Evolutionary conservation across 139 green algal genomes (phyloP).

Genomic region (Micractinium sp.): DNA sequence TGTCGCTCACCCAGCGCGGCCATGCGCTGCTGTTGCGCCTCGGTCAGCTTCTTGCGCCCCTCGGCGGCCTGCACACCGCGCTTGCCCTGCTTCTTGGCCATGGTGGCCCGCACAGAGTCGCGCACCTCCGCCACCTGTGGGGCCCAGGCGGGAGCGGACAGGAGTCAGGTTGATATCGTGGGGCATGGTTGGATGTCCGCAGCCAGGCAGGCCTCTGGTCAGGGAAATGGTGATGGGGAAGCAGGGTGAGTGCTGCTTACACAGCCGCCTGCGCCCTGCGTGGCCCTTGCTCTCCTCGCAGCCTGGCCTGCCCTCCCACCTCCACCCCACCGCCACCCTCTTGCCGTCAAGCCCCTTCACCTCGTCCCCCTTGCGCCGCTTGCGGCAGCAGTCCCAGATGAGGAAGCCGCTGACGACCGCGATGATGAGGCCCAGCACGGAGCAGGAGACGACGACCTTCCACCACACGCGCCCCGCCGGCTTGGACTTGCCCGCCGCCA

Average conservation of each 20-base stretch:
- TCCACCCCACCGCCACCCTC: background rate
- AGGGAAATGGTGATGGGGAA: background rate
- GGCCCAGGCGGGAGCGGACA: background rate
- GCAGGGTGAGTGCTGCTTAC: too few relatives aligned
- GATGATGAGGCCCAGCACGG: background rate
- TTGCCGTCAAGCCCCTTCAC: background rate
- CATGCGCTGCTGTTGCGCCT: background rate
- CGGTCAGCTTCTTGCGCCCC: background rate
- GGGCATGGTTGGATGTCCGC: background rate
- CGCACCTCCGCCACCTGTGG: background rate
- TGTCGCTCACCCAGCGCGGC: background rate
- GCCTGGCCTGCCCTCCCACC: background rate
- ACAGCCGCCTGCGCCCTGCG: too few relatives aligned
- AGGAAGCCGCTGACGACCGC: background rate
- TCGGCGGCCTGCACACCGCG: background rate
- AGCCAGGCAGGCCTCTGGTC: background rate
- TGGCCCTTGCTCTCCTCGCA: too few relatives aligned
- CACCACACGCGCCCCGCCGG: background rate
- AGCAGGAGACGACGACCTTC: background rate
- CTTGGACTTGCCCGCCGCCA: background rate
- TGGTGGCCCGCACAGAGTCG: background rate
- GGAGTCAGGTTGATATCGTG: background rate
- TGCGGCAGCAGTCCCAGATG: background rate
- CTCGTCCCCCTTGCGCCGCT: background rate
- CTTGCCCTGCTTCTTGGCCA: constrained; percentile 1